Evolutionary conservation across 2,329 filamentous ascomycete genomes (phyloP), one percentile per base, ranked within the genome.

Genomic region (Exophiala calicioides): DNA sequence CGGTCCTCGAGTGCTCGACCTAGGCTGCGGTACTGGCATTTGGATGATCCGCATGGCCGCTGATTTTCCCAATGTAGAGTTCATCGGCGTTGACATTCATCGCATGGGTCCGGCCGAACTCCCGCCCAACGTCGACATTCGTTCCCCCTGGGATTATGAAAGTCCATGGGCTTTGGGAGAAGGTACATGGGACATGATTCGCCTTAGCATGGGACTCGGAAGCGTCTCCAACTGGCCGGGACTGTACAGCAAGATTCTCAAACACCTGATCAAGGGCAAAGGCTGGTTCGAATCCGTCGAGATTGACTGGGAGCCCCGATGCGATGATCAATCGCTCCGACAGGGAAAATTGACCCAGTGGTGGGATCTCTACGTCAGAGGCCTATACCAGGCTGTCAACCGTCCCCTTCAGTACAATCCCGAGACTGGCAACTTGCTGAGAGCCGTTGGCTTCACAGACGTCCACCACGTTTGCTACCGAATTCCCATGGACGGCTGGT

Each of bases 41-140:
- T 97, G 91, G 91, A 81, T 86, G 30, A 87, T 94, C 59, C 86
- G 91, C 57, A 85, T 95, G 69, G 86, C 86, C 53, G 83, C 86
- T 79, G 74, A 74, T 63, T 83, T 79, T 61, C 72, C 72, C 9
- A 61, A 77, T 15, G 76, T 80, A 40, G 77, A 81, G 64, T 79
- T 85, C 38, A 63, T 77, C 18, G 82, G 81, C 18, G 64, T 83
- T 19, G 82, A 86, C 61, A 68, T 86, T 16, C 75, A 78, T 30
- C 74, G 77, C 39, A 82, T 83, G 47, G 82, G 84, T 60, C 44
- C 61, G 50, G 30, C 29, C 58, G 91, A 87, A 48, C 88, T 88
- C 34, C 86, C 86, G 1, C 74, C 75, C 16, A 87, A 87, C 53
- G 74, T 85, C 58, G 73, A 76, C 30, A 89, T 90, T 59, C 74